These are phyloP conservation scores for Vinca minor DNA, from an alignment of 257 asterid species.

Conservation along the genomic window DNA sequence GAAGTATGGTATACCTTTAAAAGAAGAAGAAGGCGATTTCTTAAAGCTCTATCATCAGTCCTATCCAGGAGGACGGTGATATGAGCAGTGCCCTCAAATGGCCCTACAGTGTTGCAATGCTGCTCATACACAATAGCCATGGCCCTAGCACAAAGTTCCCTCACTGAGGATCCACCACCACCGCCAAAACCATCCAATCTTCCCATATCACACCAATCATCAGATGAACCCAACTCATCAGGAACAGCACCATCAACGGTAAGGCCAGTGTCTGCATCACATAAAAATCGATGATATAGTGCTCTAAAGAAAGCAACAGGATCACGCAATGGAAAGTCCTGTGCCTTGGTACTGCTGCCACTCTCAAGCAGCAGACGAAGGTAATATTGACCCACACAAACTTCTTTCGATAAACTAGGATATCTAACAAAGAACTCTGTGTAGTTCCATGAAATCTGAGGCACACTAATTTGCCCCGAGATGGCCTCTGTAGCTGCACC, in stretches of 20 bases:
- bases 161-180: conserved; percentile 94
- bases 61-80: conserved; percentile 90
- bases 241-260: conserved; percentile 95
- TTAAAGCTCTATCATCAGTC: conserved; percentile 93
- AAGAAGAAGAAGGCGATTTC: conserved; percentile 98
- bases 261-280: conserved; percentile 97
- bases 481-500: conserved; percentile 46
- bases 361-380: conserved; percentile 93
- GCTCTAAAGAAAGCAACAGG: conserved; percentile 97
- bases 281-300: conserved; percentile 86
- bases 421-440: conserved; percentile 85
- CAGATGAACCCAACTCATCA: conserved; percentile 96
- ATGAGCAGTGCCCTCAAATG: conserved; percentile 97
- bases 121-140: conserved; percentile 98
- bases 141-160: conserved; percentile 99
- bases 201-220: conserved; percentile 99
- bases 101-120: conserved; percentile 64
- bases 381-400: conserved; percentile 98
- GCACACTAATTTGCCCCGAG: conserved; percentile 50
- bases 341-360: conserved; percentile 69
- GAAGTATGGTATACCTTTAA: conserved; percentile 48
- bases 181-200: conserved; percentile 99
- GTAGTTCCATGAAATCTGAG: conserved; percentile 97
- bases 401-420: conserved; percentile 95
- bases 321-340: conserved; percentile 93